Base-by-base conservation (phyloP, 2,329 filamentous ascomycete genomes). In the Hypomyces perniciosus region DNA sequence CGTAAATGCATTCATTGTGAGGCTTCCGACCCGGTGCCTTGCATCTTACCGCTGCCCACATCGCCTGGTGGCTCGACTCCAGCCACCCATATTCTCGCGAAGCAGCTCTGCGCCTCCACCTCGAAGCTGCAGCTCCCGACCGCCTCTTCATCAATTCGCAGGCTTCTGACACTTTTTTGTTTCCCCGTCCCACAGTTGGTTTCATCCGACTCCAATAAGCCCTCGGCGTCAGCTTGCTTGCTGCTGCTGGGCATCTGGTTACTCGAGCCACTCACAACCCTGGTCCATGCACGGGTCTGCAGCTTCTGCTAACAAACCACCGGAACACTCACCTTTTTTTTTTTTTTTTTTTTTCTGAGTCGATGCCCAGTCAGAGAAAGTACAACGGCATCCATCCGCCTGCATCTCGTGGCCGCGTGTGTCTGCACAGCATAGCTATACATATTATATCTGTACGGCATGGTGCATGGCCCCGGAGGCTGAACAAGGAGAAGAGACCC, bases 31-130 rank as follows among this genome's bases (percentile, higher is more conserved):
- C 31, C 34, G 46, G 51, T 53, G 51, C 51, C 51, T 53, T 53
- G 51, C 51, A 53, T 53, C 47, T 28, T 44, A 46, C 51, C 51
- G 51, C 51, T 50, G 47, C 40, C 41, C 51, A 39, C 51, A 38
- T 48, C 45, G 10, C 26, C 39, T 10, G 27, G 39, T 27, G 20
- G 43, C 30, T 34, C 43, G 34, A 30, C 30, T 44, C 50, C 50
- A 53, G 51, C 51, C 46, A 50, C 51, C 51, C 51, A 53, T 40
- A 45, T 50, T 50, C 51, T 50, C n/a, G 51, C 40, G 30, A 45
- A 35, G 33, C 29, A 44, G 31, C 51, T 42, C 28, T 33, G 33
- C 41, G 46, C 51, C 51, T 53, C 51, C 51, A 53, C 51, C 46
- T 42, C 42, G 47, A 37, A 20, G 40, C 51, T 53, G 51, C 51